Base-by-base conservation (phyloP, 2,329 filamentous ascomycete species). In the Trichoderma semiorbis region DNA sequence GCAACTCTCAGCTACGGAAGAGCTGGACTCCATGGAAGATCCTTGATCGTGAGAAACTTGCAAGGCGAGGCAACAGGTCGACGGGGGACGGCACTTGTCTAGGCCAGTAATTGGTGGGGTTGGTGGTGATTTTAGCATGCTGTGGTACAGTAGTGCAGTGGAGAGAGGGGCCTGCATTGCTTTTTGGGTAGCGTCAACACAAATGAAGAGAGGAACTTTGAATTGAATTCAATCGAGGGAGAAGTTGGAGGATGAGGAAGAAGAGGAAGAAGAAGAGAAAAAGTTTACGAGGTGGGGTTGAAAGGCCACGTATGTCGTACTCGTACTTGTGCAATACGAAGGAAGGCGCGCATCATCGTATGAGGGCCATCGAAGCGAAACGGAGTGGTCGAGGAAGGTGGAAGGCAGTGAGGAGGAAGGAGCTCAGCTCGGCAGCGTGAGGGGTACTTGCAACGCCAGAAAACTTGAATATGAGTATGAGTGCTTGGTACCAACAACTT, bases 21-120 rank as follows among this genome's bases (percentile, higher is more conserved):
- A 30, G 53, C 32, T 30, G 24, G 50, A 14, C 50, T 67, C 8
- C 21, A 57, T 58, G 64, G 63, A 32, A 67, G 64, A 24, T 26
- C 21, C 21, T 62, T 60, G 30, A 60, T 34, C 21, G 16, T 47
- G 60, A 26, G 14, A 30, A 34, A 30, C 34, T 26, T 39, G 53
- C 2, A 30, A 43, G 18, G n/a, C 32, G 64, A 58, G 18, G 64
- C 50, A 43, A 53, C n/a, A 30, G 34, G 39, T 55, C 24, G 50
- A 67, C 64, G 58, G 64, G 64, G 64, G 64, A 58, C 64, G 64
- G 50, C 53, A 67, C 32, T 43, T 67, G 64, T 57, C 21, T 30
- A 28, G 53, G 64, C 53, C 16, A 58, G 64, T 26, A 11, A 58
- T 67, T 67, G 64, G 50, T 36, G 50, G 64, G 32, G 50, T 28